Conservation (phyloP, 78 protist species). For the Dictyostelium purpureum region DNA sequence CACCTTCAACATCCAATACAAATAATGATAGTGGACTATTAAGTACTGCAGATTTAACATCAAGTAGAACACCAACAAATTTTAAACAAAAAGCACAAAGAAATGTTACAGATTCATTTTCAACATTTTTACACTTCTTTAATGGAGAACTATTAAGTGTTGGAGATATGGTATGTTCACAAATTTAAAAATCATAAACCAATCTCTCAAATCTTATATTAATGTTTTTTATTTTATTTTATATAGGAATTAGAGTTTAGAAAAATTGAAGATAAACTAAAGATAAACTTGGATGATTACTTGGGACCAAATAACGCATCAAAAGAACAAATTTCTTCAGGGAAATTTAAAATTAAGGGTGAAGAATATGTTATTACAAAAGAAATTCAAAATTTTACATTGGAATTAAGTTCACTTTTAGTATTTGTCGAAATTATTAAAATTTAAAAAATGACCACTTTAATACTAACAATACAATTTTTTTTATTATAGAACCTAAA, state of each 20-base stretch:
- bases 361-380: background rate
- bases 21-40: background rate
- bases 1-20: background rate
- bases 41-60: background rate
- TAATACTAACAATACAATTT: background rate
- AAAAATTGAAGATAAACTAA: slow-evolving; percentile 11
- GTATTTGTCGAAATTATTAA: background rate
- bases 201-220: too few relatives aligned
- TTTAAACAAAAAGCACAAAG: too few relatives aligned
- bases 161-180: background rate
- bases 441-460: background rate
- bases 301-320: slow-evolving; percentile 1
- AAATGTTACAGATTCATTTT: background rate
- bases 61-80: background rate
- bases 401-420: slow-evolving; percentile 26
- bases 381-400: slow-evolving; percentile 33
- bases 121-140: background rate
- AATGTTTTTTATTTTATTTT: too few relatives aligned
- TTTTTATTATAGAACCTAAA: slow-evolving; percentile 13
- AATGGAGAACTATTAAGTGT: background rate
- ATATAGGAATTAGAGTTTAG: slow-evolving; percentile 6
- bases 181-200: background rate
- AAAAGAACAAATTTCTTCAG: slow-evolving; percentile 32
- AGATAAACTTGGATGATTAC: background rate
- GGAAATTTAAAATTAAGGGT: slow-evolving; percentile 53